Base-by-base conservation (phyloP, 2,329 filamentous ascomycete species). In the Graphilbum fragrans region DNA sequence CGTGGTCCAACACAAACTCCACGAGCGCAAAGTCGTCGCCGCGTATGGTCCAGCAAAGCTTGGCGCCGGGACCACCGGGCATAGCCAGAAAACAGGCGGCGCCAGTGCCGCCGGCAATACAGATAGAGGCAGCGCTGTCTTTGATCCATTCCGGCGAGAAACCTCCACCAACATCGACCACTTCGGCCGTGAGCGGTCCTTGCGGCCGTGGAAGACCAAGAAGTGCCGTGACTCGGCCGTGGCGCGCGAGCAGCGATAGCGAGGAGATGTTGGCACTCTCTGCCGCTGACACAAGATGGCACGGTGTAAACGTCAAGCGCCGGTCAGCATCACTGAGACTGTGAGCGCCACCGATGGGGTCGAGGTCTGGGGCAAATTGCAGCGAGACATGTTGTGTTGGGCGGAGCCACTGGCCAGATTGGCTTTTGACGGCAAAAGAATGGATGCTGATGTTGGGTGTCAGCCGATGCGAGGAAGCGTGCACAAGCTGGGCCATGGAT, bases 191-290 rank as follows among this genome's bases (percentile, higher is more conserved):
- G 12, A 44, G 46, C 1, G 44, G 43, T 14, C 48, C 35, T 14
- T 35, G 41, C 2, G 47, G 48, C 17, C 50, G 33, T 0, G 49
- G 50, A 21, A 50, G 32, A 2, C 50, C 49, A 7, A 52, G 41
- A 12, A 52, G 37, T 14, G 45, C 45, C 0, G 50, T 45, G 14
- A 52, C 44, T n/a, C 50, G 42, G 6, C 50, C 50, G 32, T 49
- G 49, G 18, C 48, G 35, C 14, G 33, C 50, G 19, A 41, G 48
- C 22, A 20, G 41, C 9, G 23, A 44, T 14, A 31, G 39, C 8
- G 10, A 10, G 10, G 4, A 23, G n/a, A 14, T 3, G 37, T 33
- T 5, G 18, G 18, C 23, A 8, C 4, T 6, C 6, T 21, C 21
- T 29, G 8, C 25, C 14, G 25, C 25, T 14, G 8, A 14, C 25